Base-by-base conservation (phyloP, 1,139 yeast species). In the Pichia sp. region DNA sequence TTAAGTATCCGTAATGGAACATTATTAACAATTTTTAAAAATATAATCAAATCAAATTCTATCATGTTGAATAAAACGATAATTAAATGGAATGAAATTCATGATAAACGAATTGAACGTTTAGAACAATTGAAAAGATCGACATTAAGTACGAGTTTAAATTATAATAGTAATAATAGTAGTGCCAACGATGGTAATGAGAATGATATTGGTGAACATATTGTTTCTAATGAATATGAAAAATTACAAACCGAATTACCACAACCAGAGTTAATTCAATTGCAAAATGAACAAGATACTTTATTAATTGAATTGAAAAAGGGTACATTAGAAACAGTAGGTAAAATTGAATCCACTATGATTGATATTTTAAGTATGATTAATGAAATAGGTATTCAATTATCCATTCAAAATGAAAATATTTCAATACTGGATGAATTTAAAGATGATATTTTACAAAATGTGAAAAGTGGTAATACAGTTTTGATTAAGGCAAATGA, bases 351-450 rank as follows among this genome's bases (percentile, higher is more conserved):
- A 64, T 76, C 75, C 55, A 81, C 96, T 2, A 83, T 91, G 72
- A 70, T 83, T 50, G 97, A 90, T 64, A 86, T 93, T 48, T 79
- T 93, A 2, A 81, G 83, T 52, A 69, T 93, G 58, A 96, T 90
- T 63, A 76, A 84, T 34, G 95, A 89, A 62, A 73, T 93, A 55
- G 77, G 90, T 5, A 73, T 84, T 49, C 96, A 91, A 63, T 72
- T 93, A 50, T 82, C 83, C 38, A 70, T 81, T 0, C 99, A 93
- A 67, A 81, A 87, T 5, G 86, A 84, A 50, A 84, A 81, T 65
- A 87, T 93, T 41, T 76, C 79, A 53, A 73, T 75, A 43, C 73
- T 93, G 56, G 70, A 84, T 53, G 87, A 84, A 53, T 85, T 84
- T 56, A 95, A 88, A 55, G 83, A 81, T 53, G 81, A 80, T 58